These are phyloP conservation scores for Ailanthus altissimus DNA, from an alignment of 345 rosid genomes.

Conservation along the genomic window DNA sequence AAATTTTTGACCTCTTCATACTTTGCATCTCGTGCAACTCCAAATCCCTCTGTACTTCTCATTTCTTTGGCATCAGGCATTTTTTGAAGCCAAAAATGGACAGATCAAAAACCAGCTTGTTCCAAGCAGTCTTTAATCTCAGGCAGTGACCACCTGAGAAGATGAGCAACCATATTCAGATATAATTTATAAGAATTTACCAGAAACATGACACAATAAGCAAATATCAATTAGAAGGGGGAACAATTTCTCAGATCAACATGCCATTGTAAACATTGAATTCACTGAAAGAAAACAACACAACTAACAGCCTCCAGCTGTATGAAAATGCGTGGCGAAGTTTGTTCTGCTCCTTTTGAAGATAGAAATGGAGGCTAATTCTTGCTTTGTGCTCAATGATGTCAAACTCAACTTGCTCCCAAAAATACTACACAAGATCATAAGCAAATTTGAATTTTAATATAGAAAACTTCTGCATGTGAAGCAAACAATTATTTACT, in stretches of 20 bases:
- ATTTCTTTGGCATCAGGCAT: constrained; percentile 71
- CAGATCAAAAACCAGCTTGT: constrained; percentile 79
- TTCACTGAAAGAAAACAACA: constrained; percentile 4
- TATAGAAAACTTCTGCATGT: background rate
- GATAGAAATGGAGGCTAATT: constrained; percentile 86
- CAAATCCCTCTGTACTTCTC: constrained; percentile 66
- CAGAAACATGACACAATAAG: background rate
- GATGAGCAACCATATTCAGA: background rate
- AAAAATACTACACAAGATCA: constrained; percentile 55
- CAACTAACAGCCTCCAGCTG: constrained; percentile 86
- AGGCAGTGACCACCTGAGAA: constrained; percentile 79
- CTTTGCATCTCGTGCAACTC: constrained; percentile 61
- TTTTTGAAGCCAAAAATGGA: constrained; percentile 83
- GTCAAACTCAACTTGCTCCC: constrained; percentile 93
- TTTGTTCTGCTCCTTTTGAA: constrained; percentile 73
- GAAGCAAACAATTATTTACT: background rate
- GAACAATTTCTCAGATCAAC: background rate
- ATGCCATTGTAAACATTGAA: constrained; percentile 12
- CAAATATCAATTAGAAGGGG: background rate
- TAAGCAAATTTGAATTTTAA: background rate
- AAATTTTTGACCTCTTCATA: constrained; percentile 71
- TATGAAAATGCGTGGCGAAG: constrained; percentile 82
- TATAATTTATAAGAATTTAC: background rate
- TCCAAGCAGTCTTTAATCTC: constrained; percentile 88
- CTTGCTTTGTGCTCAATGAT: constrained; percentile 73